Conservation (phyloP, 306 rosid genomes). For the Quillaja saponaria region DNA sequence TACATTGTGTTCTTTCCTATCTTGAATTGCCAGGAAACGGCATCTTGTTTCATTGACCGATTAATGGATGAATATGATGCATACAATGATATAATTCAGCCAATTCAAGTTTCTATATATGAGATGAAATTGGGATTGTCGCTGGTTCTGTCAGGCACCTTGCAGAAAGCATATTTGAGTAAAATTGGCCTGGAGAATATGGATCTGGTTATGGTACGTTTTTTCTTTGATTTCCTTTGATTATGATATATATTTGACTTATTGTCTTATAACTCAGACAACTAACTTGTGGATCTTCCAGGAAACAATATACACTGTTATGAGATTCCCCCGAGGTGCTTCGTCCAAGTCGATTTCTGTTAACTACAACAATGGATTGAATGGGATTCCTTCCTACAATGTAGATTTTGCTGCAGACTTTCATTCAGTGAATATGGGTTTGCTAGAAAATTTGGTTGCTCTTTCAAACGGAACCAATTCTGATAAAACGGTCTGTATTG, state of each 20-base stretch:
- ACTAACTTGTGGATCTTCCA: constrained; percentile 46
- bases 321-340: constrained; percentile 76
- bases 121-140: constrained; percentile 89
- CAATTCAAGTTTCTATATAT: constrained; percentile 84
- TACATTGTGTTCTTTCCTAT: constrained; percentile 21
- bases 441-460: constrained; percentile 49
- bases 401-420: constrained; percentile 44
- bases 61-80: constrained; percentile 50
- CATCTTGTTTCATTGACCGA: constrained; percentile 63
- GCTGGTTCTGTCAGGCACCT: constrained; percentile 51
- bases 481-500: constrained; percentile 37
- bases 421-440: constrained; percentile 43
- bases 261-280: constrained; percentile 7
- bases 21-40: constrained; percentile 74
- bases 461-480: constrained; percentile 47
- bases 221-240: constrained; percentile 7
- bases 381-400: constrained; percentile 42
- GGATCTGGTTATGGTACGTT: constrained; percentile 53
- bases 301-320: constrained; percentile 61
- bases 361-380: constrained; percentile 26
- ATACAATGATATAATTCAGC: constrained; percentile 73
- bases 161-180: constrained; percentile 39
- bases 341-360: constrained; percentile 46
- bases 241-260: constrained; percentile 17
- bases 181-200: constrained; percentile 41